phyloP scores from a whole-genome alignment of 805 yeast genomes.

The Millerozyma acaciae region DNA sequence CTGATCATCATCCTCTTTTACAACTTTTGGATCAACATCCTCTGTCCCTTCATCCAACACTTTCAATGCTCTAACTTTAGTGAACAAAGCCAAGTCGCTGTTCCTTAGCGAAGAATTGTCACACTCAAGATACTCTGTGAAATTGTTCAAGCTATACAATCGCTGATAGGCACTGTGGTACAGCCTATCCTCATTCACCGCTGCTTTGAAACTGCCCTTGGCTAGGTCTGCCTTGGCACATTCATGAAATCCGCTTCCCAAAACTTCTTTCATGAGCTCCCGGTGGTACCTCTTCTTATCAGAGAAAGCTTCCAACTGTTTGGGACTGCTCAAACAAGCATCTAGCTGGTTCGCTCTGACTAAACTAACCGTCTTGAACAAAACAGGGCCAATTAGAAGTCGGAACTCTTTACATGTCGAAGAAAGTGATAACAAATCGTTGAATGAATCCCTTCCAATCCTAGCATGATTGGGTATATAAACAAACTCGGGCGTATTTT shows the following conservation, averaged over 20 bases:
- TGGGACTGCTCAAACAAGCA: conserved; percentile 20
- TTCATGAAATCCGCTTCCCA: conserved; percentile 10
- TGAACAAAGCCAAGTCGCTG: conserved; percentile 15
- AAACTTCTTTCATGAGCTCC: conserved; percentile 17
- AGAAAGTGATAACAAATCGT: conserved; percentile 16
- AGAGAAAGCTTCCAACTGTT: conserved; percentile 17
- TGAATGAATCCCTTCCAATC: conserved; percentile 6
- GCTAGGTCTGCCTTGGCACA: conserved; percentile 19
- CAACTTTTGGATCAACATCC: not conserved
- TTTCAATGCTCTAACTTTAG: conserved; percentile 15
- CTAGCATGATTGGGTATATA: conserved; percentile 8
- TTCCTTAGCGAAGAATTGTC: conserved; percentile 14
- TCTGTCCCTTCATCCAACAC: conserved; percentile 14
- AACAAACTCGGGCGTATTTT: conserved; percentile 4
- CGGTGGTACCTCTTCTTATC: conserved; percentile 14
- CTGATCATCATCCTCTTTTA: not conserved
- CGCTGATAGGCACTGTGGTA: conserved; percentile 15
- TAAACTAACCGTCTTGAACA: conserved; percentile 22
- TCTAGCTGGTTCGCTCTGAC: conserved; percentile 25
- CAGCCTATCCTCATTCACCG: conserved; percentile 10
- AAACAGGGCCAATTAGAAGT: conserved; percentile 13
- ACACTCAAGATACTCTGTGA: conserved; percentile 21
- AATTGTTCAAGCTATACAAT: conserved; percentile 14
- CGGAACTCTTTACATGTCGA: conserved; percentile 23
- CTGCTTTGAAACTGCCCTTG: conserved; percentile 12